Conservation (phyloP, 805 yeast genomes). For the Kurtzmaniella cleridarum region DNA sequence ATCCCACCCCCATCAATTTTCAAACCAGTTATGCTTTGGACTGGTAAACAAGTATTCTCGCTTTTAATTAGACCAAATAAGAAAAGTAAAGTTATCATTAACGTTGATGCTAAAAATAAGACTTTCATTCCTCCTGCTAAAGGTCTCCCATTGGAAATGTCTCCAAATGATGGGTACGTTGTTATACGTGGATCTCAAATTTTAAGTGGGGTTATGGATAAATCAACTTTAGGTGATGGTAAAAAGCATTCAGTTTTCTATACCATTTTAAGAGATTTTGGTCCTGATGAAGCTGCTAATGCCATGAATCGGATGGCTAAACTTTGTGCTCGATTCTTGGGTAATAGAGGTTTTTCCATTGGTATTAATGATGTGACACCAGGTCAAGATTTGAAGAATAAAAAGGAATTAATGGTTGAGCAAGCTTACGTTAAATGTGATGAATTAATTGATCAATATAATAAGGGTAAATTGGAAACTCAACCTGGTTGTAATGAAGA, state of each 20-base stretch:
- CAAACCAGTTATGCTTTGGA: conserved; percentile 90
- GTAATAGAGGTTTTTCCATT: conserved; percentile 93
- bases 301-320: conserved; percentile 99
- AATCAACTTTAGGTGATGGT: conserved; percentile 94
- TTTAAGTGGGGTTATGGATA: conserved; percentile 94
- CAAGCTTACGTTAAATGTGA: conserved; percentile 88
- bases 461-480: conserved; percentile 86
- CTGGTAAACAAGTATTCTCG: conserved; percentile 94
- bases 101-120: conserved; percentile 91
- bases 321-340: conserved; percentile 89
- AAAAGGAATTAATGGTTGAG: conserved; percentile 86
- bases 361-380: conserved; percentile 98
- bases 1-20: conserved; percentile 91
- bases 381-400: conserved; percentile 63
- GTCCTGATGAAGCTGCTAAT: conserved; percentile 90
- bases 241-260: conserved; percentile 95
- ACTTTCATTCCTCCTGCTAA: conserved; percentile 73
- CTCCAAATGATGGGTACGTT: conserved; percentile 94
- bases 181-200: conserved; percentile 85
- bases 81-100: conserved; percentile 73
- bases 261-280: conserved; percentile 90
- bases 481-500: conserved; percentile 99
- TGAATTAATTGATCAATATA: conserved; percentile 72
- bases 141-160: conserved; percentile 85
- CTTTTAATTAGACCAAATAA: conserved; percentile 79